A percentile compares a stretch with the other conserved stretches of the same genome.
These are phyloP conservation scores for Penicillium hordei DNA, from an alignment of 2,329 filamentous ascomycete species.

Conservation along the genomic window DNA sequence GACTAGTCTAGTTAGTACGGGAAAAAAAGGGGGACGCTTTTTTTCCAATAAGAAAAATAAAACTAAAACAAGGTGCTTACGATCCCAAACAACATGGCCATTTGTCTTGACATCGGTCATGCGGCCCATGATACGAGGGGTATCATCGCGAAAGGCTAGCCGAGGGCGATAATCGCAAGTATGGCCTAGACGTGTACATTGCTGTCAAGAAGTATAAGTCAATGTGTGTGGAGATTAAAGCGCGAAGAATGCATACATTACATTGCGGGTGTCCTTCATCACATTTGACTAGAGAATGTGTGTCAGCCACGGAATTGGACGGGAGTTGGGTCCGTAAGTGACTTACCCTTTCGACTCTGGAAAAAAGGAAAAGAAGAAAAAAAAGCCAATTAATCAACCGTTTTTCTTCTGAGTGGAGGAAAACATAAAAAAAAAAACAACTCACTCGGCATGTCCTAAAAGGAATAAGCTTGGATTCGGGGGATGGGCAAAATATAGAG, in stretches of 20 bases:
- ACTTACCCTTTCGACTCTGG: slow-evolving; percentile 44
- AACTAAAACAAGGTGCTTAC: slow-evolving; percentile 40
- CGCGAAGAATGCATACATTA: slow-evolving; percentile 44
- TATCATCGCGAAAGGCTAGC: slow-evolving; percentile 56
- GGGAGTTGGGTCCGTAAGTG: too few species aligned
- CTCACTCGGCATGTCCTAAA: slow-evolving; percentile 47
- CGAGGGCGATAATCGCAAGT: slow-evolving; percentile 59
- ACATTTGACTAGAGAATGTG: slow-evolving; percentile 51
- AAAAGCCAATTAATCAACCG: slow-evolving; percentile 15
- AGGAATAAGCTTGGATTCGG: slow-evolving; percentile 14
- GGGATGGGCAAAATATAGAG: neutral
- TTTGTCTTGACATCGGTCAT: slow-evolving; percentile 53
- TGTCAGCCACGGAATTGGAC: slow-evolving; percentile 15
- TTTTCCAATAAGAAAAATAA: too few species aligned
- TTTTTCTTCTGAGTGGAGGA: neutral
- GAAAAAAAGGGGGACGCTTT: neutral
- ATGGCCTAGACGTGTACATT: slow-evolving; percentile 57
- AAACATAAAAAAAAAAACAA: slow-evolving; percentile 9
- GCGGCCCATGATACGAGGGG: slow-evolving; percentile 51
- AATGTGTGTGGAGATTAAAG: neutral
- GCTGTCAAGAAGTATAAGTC: slow-evolving; percentile 34
- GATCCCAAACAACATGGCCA: slow-evolving; percentile 58
- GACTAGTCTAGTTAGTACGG: slow-evolving; percentile 25
- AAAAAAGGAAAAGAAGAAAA: neutral
- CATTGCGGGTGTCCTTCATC: slow-evolving; percentile 57